Conservation (phyloP, 805 yeast genomes). For the Cyberlindnera nakhonratchasimensis region DNA sequence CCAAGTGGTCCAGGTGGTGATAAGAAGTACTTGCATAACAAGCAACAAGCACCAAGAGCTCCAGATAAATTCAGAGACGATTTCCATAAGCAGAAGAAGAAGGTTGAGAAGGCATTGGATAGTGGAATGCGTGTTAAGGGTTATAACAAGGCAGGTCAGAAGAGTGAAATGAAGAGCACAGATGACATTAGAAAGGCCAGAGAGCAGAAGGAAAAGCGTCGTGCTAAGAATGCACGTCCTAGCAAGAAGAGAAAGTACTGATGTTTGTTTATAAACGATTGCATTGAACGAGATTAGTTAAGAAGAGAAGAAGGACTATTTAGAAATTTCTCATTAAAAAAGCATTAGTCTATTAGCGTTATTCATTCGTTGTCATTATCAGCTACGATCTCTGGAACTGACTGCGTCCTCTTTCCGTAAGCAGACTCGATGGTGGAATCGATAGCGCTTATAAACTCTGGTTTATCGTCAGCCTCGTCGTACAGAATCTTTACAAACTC, state of each 20-base stretch:
- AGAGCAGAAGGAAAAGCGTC: slow-evolving; percentile 61
- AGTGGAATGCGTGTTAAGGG: slow-evolving; percentile 74
- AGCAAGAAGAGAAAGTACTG: slow-evolving; percentile 29
- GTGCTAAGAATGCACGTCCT: slow-evolving; percentile 86
- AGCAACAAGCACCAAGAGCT: slow-evolving; percentile 72
- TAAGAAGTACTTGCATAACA: slow-evolving; percentile 68
- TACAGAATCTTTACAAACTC: slow-evolving; percentile 24
- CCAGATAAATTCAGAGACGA: slow-evolving; percentile 94
- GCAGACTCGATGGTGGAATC: slow-evolving; percentile 19
- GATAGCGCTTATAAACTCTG: slow-evolving; percentile 16
- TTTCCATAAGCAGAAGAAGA: slow-evolving; percentile 74
- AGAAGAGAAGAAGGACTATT: too few relatives aligned
- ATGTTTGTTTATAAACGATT: background rate
- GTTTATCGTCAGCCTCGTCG: slow-evolving; percentile 21
- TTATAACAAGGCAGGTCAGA: slow-evolving; percentile 31
- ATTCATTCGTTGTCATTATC: background rate
- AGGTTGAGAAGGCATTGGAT: slow-evolving; percentile 75
- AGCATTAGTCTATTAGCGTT: background rate
- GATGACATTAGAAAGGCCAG: slow-evolving; percentile 81
- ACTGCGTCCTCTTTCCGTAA: slow-evolving; percentile 11
- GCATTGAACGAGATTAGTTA: too few relatives aligned
- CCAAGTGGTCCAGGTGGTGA: slow-evolving; percentile 28
- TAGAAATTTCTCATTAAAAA: too few relatives aligned
- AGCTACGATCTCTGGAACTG: background rate
- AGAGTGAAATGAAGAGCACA: slow-evolving; percentile 57